These are phyloP conservation scores for Puccinia hordei DNA, from an alignment of 1,284 basidiomycete species.

Conservation along the genomic window DNA sequence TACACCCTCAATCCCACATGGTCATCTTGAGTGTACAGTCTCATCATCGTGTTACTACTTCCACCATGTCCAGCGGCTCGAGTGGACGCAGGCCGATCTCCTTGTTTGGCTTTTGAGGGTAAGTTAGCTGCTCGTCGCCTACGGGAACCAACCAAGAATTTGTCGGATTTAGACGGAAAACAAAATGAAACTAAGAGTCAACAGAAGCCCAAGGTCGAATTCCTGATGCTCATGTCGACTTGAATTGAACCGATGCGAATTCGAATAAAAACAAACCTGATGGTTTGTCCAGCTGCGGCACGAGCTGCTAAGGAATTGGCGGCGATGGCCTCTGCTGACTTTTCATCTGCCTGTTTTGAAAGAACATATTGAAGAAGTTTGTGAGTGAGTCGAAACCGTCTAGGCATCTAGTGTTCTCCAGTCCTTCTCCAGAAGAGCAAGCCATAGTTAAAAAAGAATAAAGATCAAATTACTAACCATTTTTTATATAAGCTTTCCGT, in stretches of 20 bases:
- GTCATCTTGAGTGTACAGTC: slow-evolving; percentile 59
- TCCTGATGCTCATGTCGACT: background rate
- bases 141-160: background rate
- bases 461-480: no score
- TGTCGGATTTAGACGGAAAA: background rate
- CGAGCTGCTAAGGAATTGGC: slow-evolving; percentile 47
- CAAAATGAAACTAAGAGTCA: background rate
- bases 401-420: no score
- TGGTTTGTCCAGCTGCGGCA: slow-evolving; percentile 48
- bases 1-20: slow-evolving; percentile 59
- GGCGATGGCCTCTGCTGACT: slow-evolving; percentile 34
- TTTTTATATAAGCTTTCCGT: no score
- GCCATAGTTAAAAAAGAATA: no score
- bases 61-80: slow-evolving; percentile 60
- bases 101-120: slow-evolving; percentile 53
- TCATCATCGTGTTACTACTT: slow-evolving; percentile 60
- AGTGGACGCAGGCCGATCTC: slow-evolving; percentile 57
- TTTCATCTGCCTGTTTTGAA: slow-evolving; percentile 37
- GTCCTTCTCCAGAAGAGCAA: no score
- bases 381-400: no score
- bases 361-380: background rate
- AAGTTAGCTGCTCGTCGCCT: slow-evolving; percentile 57
- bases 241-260: background rate
- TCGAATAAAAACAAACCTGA: slow-evolving; percentile 12
- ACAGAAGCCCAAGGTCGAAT: background rate